Conservation (phyloP, 2,329 filamentous ascomycete species). For the Scortechinia acanthostroma region DNA sequence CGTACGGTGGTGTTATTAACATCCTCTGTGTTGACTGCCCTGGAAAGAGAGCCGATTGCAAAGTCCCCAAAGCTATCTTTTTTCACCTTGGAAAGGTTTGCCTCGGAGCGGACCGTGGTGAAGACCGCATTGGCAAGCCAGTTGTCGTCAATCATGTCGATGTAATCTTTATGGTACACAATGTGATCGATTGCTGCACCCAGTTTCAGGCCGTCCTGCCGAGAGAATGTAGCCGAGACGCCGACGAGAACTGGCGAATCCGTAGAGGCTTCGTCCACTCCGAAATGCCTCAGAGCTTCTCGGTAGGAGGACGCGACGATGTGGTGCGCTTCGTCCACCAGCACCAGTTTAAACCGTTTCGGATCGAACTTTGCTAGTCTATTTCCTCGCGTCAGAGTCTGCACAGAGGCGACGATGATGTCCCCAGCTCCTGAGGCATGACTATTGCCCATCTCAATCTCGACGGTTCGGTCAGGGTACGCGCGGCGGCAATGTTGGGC, state of each 20-base stretch:
- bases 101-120: constrained; percentile 80
- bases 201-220: constrained; percentile 77
- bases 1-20: constrained; percentile 80
- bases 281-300: constrained; percentile 70
- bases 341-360: constrained; percentile 72
- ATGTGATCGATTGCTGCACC: constrained; percentile 88
- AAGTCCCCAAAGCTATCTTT: constrained; percentile 71
- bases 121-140: constrained; percentile 91
- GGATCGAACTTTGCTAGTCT: constrained; percentile 81
- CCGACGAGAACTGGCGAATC: constrained; percentile 6
- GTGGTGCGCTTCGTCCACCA: constrained; percentile 96
- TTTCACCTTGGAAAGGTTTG: constrained; percentile 67
- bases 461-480: constrained; percentile 75
- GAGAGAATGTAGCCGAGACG: constrained; percentile 40
- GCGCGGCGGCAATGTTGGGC: constrained; percentile 73
- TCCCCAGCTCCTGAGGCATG: constrained; percentile 76
- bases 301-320: constrained; percentile 82
- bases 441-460: constrained; percentile 82
- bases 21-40: constrained; percentile 72
- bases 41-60: constrained; percentile 67
- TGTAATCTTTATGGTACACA: constrained; percentile 78
- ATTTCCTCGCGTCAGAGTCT: constrained; percentile 71
- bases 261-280: constrained; percentile 30
- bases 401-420: constrained; percentile 86
- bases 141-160: constrained; percentile 67